Evolutionary conservation across 805 yeast genomes (phyloP).

Genomic region (Suhomyces pyralidae): DNA sequence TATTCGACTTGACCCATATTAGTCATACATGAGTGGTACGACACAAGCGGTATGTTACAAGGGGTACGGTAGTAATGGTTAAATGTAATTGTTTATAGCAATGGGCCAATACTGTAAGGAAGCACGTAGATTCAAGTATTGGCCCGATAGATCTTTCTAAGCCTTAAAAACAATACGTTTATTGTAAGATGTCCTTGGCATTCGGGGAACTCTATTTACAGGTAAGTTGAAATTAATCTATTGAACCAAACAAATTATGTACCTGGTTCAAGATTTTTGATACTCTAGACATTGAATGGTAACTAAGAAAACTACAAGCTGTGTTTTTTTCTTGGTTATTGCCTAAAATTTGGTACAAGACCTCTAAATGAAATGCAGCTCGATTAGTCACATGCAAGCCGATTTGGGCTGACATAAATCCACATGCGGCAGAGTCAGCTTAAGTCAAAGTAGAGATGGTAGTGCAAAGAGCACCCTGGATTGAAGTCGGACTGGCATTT

Average conservation of each 20-base stretch:
- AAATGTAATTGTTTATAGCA: too few species aligned
- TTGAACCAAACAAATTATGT: background rate
- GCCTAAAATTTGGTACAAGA: background rate
- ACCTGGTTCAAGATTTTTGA: background rate
- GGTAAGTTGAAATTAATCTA: too few species aligned
- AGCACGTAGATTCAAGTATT: background rate
- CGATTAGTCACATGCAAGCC: background rate
- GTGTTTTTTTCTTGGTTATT: background rate
- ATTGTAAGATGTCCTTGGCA: background rate
- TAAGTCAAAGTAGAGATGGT: slow-evolving; percentile 32
- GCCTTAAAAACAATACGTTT: background rate
- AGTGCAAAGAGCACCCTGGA: slow-evolving; percentile 38
- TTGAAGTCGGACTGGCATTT: slow-evolving; percentile 30
- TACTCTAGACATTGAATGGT: background rate
- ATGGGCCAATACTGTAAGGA: too few species aligned
- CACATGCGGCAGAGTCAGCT: background rate
- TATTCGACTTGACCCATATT: background rate
- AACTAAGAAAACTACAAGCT: background rate
- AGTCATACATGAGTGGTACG: background rate
- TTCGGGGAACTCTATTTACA: background rate
- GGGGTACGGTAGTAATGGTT: background rate
- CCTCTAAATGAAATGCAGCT: background rate
- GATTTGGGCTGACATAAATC: background rate
- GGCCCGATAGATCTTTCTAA: background rate
- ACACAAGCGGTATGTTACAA: too few species aligned